Percentiles rank a stretch among this genome's conserved stretches.
phyloP scores from a whole-genome alignment of 2,329 filamentous ascomycete genomes.

The Colletotrichum sp. region DNA sequence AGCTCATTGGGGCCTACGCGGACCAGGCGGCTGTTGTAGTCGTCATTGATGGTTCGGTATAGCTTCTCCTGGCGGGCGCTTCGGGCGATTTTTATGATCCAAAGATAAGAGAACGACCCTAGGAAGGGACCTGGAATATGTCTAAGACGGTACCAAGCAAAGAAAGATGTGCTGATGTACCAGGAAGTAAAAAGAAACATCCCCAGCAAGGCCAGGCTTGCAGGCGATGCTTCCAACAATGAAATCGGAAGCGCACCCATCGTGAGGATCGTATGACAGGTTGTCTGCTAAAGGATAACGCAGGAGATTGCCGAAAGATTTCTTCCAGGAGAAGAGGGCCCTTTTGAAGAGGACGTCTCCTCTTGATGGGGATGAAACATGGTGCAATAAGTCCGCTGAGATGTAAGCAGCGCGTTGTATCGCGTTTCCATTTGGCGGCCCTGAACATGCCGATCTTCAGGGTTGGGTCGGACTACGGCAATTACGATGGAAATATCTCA shows the following conservation, averaged over 20 bases:
- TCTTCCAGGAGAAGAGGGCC: neutral
- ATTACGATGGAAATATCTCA: neutral
- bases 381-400: neutral
- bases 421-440: neutral
- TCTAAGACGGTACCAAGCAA: slow-evolving; percentile 29
- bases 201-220: neutral
- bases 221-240: neutral
- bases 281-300: neutral
- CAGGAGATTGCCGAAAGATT: neutral
- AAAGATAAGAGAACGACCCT: neutral
- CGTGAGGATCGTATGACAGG: neutral
- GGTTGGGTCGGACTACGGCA: neutral
- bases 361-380: neutral
- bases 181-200: neutral
- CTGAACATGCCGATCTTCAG: neutral
- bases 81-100: slow-evolving; percentile 29
- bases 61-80: slow-evolving; percentile 26
- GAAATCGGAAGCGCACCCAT: neutral
- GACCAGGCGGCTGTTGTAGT: slow-evolving; percentile 29
- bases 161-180: neutral
- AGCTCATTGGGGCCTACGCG: slow-evolving; percentile 37
- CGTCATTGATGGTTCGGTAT: slow-evolving; percentile 6
- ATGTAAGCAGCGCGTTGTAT: neutral
- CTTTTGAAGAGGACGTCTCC: neutral
- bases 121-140: slow-evolving; percentile 14